phyloP scores from a whole-genome alignment of 306 rosid genomes.

The Acacia crassicarpa region DNA sequence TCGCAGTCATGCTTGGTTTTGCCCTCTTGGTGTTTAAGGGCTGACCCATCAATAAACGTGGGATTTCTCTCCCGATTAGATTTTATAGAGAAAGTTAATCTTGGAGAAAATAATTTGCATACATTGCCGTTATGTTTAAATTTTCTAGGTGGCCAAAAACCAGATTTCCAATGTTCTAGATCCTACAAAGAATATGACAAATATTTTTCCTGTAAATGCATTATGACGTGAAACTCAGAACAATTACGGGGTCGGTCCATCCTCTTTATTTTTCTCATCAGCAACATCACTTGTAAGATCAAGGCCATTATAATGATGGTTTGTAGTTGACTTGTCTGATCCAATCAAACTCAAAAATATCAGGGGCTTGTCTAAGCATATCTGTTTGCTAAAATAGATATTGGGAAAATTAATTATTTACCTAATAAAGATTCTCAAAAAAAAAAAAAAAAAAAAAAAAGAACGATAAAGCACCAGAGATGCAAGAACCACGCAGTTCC shows the following conservation, averaged over 20 bases:
- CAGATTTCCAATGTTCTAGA: background rate
- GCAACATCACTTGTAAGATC: conserved; percentile 81
- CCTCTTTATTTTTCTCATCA: conserved; percentile 46
- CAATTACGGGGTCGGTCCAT: conserved; percentile 28
- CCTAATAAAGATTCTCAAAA: too few relatives aligned
- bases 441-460: too few relatives aligned
- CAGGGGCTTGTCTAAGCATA: background rate
- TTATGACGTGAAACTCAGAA: too few relatives aligned
- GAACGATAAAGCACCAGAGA: too few relatives aligned
- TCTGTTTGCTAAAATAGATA: background rate
- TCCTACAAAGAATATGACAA: background rate
- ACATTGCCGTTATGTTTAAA: background rate
- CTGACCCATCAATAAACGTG: conserved; percentile 24
- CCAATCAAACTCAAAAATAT: conserved; percentile 65
- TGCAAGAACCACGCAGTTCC: too few relatives aligned
- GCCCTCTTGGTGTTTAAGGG: conserved; percentile 39
- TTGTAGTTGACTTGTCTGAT: conserved; percentile 57
- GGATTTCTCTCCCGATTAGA: background rate
- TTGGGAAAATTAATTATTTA: background rate
- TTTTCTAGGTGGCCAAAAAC: background rate
- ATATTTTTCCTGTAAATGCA: background rate
- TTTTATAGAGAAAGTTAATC: background rate
- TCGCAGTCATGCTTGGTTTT: conserved; percentile 56
- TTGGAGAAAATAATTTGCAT: background rate
- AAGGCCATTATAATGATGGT: conserved; percentile 68